Conservation (phyloP, 768 basidiomycete genomes). For the Kwoniella dejecticola region DNA sequence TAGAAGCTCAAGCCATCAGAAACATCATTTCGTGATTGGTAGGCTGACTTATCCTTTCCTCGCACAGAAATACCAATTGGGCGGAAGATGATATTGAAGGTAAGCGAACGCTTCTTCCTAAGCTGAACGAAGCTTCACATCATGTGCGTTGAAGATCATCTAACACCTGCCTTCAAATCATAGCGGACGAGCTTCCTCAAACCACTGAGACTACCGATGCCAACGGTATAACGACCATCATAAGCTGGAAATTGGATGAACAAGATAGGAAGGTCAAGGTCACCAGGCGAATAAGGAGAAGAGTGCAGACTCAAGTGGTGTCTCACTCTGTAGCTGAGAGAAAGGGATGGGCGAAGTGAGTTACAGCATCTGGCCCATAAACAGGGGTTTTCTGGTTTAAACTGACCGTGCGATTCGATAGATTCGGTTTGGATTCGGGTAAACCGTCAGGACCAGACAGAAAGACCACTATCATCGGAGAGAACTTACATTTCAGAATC, state of each 20-base stretch:
- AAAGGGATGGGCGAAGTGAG: conserved; percentile 74
- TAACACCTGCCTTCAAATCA: no score
- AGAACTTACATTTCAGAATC: conserved; percentile 68
- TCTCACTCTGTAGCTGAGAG: conserved; percentile 91
- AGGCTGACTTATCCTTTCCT: not conserved
- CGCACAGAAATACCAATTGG: conserved; percentile 40
- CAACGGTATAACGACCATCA: conserved; percentile 80
- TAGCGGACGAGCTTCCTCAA: conserved; percentile 55
- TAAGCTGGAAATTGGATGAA: conserved; percentile 82
- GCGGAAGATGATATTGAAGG: conserved; percentile 43
- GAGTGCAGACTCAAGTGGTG: conserved; percentile 86
- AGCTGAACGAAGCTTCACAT: no score
- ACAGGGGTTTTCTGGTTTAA: not conserved
- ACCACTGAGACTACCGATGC: conserved; percentile 70
- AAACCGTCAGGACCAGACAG: conserved; percentile 85
- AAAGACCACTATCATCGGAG: conserved; percentile 83
- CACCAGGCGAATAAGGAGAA: conserved; percentile 80
- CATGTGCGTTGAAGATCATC: no score
- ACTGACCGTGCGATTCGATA: conserved; percentile 13
- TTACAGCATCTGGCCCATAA: not conserved
- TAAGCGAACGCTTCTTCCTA: conserved; percentile 1
- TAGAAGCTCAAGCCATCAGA: no score
- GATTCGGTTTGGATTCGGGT: conserved; percentile 89
- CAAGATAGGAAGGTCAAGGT: conserved; percentile 95
- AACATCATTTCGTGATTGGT: no score